phyloP scores from a whole-genome alignment of 345 rosid genomes.

The Moringa oleifera region DNA sequence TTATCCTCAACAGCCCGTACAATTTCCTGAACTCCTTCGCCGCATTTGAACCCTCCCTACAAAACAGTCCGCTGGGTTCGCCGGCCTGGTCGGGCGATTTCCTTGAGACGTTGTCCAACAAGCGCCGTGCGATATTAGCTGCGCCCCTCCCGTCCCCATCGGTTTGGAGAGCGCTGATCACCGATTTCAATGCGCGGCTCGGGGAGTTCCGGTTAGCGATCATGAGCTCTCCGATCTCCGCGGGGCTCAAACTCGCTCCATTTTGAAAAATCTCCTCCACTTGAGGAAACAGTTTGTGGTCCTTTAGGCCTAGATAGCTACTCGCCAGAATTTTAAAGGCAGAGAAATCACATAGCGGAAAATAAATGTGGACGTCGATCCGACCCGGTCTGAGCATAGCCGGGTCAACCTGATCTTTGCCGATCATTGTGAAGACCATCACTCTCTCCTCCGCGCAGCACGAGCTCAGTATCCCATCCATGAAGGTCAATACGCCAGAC shows the following conservation, averaged over 20 bases:
- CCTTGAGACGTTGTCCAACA: conserved; percentile 28
- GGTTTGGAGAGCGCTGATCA: conserved; percentile 68
- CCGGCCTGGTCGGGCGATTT: conserved; percentile 29
- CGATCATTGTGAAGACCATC: conserved; percentile 69
- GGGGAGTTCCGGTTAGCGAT: conserved; percentile 86
- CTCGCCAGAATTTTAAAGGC: conserved; percentile 73
- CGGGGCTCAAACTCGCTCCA: conserved; percentile 78
- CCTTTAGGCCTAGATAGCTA: conserved; percentile 74
- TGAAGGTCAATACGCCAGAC: conserved; percentile 58
- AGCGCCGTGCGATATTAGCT: conserved; percentile 28
- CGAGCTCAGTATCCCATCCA: conserved; percentile 58
- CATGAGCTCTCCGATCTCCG: conserved; percentile 91
- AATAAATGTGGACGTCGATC: conserved; percentile 79
- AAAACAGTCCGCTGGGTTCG: conserved; percentile 38
- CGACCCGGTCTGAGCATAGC: conserved; percentile 72
- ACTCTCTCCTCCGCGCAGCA: conserved; percentile 65
- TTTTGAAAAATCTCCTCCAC: conserved; percentile 79
- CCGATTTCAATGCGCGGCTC: conserved; percentile 87
- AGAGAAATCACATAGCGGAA: conserved; percentile 77
- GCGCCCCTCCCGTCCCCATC: conserved; percentile 58
- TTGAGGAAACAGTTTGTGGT: conserved; percentile 83
- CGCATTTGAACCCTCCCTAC: conserved; percentile 44
- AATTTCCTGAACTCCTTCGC: conserved; percentile 63
- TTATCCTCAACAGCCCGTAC: conserved; percentile 57
- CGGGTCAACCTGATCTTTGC: conserved; percentile 58